Conservation (phyloP, 371 early-diverging fungal species). For the Lichtheimia ornata region DNA sequence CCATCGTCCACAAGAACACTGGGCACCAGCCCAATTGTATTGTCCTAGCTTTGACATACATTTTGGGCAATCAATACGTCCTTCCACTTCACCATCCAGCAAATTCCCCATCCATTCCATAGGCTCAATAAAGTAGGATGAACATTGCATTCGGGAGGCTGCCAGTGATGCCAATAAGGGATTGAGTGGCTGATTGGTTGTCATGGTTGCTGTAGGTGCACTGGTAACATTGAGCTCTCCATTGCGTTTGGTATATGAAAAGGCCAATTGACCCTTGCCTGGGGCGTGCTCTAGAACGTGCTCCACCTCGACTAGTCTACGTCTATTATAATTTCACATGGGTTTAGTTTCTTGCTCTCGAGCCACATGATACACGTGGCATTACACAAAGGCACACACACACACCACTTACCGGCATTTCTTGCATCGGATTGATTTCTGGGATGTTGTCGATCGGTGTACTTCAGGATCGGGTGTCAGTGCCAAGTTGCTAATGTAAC, state of each 20-base stretch:
- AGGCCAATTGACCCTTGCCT: slow-evolving; percentile 73
- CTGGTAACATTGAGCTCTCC: slow-evolving; percentile 35
- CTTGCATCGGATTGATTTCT: slow-evolving; percentile 44
- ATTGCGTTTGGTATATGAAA: slow-evolving; percentile 72
- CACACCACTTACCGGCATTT: slow-evolving; percentile 45
- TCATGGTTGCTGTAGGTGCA: slow-evolving; percentile 13
- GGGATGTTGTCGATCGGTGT: slow-evolving; percentile 13
- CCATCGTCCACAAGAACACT: slow-evolving; percentile 89
- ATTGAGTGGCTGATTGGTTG: slow-evolving; percentile 28
- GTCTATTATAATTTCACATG: slow-evolving; percentile 26
- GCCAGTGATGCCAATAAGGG: slow-evolving; percentile 48
- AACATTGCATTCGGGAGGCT: slow-evolving; percentile 53
- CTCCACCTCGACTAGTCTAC: slow-evolving; percentile 57
- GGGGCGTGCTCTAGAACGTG: slow-evolving; percentile 72
- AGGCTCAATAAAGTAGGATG: slow-evolving; percentile 83
- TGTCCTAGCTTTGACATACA: slow-evolving; percentile 82
- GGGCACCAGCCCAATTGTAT: slow-evolving; percentile 83
- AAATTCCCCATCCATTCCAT: slow-evolving; percentile 81
- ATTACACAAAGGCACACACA: background rate
- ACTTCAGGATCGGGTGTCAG: slow-evolving; percentile 53
- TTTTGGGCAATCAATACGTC: slow-evolving; percentile 82
- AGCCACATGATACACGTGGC: background rate
- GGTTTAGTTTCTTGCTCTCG: background rate
- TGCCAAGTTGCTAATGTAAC: slow-evolving; percentile 52
- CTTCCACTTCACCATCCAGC: slow-evolving; percentile 64